phyloP scores from a whole-genome alignment of 352 stramenopile species.

The Pythium sp. region DNA sequence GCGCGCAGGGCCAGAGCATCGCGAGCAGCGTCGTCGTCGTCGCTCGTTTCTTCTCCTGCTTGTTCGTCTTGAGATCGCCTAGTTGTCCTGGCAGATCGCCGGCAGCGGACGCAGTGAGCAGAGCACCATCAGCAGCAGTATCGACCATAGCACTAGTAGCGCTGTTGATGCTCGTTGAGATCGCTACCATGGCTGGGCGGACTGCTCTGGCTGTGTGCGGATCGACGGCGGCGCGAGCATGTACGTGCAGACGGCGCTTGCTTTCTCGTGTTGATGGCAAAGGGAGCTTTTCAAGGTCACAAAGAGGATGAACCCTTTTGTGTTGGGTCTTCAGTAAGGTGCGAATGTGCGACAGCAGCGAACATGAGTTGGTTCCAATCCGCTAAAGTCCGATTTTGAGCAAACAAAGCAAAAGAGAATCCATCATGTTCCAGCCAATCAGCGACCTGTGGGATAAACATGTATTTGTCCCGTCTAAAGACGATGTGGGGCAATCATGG shows the following conservation, averaged over 20 bases:
- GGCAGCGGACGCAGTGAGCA: neutral
- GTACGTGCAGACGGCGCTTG: too few relatives aligned
- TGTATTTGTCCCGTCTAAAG: too few relatives aligned
- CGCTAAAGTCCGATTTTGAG: neutral
- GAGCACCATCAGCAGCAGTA: neutral
- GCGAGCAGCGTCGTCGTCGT: slow-evolving; percentile 13
- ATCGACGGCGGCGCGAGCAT: neutral
- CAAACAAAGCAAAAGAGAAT: neutral
- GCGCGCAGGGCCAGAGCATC: slow-evolving; percentile 58
- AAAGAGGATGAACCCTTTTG: too few relatives aligned
- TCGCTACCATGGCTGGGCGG: neutral
- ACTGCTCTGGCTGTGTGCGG: neutral
- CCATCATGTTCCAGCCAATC: neutral
- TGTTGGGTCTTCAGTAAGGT: neutral
- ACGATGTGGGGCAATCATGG: too few relatives aligned
- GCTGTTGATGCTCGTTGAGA: neutral
- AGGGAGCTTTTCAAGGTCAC: neutral
- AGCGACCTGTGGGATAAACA: too few relatives aligned
- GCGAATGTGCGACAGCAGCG: neutral
- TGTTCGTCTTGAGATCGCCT: neutral
- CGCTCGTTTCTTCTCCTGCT: neutral
- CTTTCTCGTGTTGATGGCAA: neutral
- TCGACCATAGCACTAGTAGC: neutral
- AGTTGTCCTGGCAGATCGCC: neutral
- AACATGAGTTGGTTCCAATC: neutral